Conservation (phyloP, 2,329 filamentous ascomycete genomes). For the Nemania sp. region DNA sequence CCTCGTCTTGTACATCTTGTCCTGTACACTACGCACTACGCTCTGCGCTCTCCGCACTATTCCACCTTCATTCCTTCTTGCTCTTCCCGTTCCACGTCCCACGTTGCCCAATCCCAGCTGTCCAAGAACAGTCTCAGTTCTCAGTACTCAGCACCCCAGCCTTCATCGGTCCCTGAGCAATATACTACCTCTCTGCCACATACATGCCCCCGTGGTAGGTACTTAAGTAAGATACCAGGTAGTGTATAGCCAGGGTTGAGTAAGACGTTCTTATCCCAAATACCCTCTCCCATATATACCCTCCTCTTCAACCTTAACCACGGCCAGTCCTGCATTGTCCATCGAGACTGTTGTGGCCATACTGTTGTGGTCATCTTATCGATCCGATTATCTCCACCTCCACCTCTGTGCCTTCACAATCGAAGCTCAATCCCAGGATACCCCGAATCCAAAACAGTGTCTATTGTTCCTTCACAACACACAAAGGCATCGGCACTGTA, state of each 20-base stretch:
- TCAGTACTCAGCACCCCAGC: background rate
- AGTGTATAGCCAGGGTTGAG: conserved; percentile 5
- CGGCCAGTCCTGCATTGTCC: conserved; percentile 18
- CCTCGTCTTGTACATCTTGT: background rate
- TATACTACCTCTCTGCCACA: background rate
- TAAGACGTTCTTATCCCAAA: conserved; percentile 23
- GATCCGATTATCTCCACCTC: conserved; percentile 4
- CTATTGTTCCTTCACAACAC: conserved; percentile 11
- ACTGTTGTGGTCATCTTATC: conserved; percentile 6
- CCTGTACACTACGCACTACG: no score
- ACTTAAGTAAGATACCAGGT: background rate
- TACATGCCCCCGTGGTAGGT: no score
- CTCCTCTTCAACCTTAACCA: conserved; percentile 7
- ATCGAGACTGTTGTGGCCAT: conserved; percentile 1
- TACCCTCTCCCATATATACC: conserved; percentile 10
- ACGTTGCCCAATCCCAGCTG: background rate
- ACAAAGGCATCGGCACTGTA: conserved; percentile 16
- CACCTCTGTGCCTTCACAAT: background rate
- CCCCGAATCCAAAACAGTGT: conserved; percentile 17
- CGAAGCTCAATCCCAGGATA: conserved; percentile 1
- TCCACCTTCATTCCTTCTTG: background rate
- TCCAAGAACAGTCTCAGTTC: background rate
- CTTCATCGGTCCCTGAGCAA: conserved; percentile 18
- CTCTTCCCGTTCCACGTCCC: background rate
- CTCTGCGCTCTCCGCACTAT: background rate